Percentiles rank a stretch among this genome's conserved stretches.
These are phyloP conservation scores for Platismatia glauca DNA, from an alignment of 495 filamentous ascomycete genomes.

Conservation along the genomic window DNA sequence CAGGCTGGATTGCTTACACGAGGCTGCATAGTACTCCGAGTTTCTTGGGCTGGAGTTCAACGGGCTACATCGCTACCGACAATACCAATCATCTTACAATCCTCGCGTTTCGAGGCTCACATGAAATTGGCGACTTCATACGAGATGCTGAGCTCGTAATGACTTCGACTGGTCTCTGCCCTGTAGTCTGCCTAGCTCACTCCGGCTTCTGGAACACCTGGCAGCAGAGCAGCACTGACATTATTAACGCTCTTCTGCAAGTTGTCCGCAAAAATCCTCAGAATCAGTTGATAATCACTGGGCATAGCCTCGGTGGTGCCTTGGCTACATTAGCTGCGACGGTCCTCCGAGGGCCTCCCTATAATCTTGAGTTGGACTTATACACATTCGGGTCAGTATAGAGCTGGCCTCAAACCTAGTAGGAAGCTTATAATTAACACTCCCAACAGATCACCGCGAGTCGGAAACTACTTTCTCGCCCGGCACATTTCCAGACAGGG, in stretches of 20 bases:
- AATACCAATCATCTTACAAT: not conserved
- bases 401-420: not conserved
- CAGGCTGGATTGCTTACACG: not conserved
- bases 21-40: not conserved
- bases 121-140: not conserved
- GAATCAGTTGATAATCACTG: not conserved
- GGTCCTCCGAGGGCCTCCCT: not conserved
- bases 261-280: not conserved
- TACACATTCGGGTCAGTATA: not conserved
- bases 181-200: not conserved
- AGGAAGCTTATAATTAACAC: not conserved
- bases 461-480: not conserved
- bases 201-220: conserved; percentile 1
- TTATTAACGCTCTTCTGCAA: not conserved
- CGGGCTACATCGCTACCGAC: not conserved
- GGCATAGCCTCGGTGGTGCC: not conserved
- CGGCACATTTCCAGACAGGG: not conserved
- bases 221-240: not conserved
- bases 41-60: not conserved
- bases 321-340: not conserved
- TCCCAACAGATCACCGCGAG: not conserved
- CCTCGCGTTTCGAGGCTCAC: not conserved
- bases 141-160: not conserved
- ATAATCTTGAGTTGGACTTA: not conserved
- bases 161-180: not conserved